phyloP scores from a whole-genome alignment of 192 early-diverging fungal genomes.

The Podila clonocystis region DNA sequence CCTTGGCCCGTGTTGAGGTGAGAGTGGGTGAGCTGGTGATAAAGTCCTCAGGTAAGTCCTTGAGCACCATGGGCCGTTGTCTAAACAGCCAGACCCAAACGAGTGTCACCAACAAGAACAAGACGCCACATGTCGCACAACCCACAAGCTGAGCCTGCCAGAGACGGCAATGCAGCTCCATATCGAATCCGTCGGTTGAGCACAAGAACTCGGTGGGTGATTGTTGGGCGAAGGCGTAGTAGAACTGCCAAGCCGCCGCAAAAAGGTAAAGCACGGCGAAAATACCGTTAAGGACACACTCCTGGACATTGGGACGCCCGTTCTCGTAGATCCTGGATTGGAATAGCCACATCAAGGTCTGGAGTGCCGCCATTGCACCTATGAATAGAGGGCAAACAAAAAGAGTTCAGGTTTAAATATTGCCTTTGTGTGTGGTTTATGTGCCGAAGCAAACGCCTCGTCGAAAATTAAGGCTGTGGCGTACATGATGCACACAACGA shows the following conservation, averaged over 20 bases:
- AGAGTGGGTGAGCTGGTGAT: conserved; percentile 10
- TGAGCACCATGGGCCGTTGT: conserved; percentile 26
- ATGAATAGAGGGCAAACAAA: background rate
- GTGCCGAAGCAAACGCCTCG: background rate
- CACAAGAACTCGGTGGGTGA: conserved; percentile 24
- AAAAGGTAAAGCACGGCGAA: conserved; percentile 17
- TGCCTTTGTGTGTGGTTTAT: background rate
- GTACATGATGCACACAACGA: background rate
- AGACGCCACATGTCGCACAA: conserved; percentile 10
- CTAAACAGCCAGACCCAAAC: conserved; percentile 31
- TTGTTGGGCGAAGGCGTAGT: conserved; percentile 21
- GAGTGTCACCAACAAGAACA: conserved; percentile 20
- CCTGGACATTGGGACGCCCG: conserved; percentile 38
- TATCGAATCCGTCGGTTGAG: conserved; percentile 12
- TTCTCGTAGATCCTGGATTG: conserved; percentile 46
- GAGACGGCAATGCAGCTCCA: conserved; percentile 22
- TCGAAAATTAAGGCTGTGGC: background rate
- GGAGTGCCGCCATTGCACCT: conserved; percentile 23
- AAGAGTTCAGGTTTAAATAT: background rate
- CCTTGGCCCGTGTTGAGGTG: conserved; percentile 1
- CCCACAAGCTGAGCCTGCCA: conserved; percentile 40
- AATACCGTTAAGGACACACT: conserved; percentile 25
- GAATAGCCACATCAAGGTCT: conserved; percentile 36
- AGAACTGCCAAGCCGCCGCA: conserved; percentile 40
- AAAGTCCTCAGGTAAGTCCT: conserved; percentile 27